Conservation (phyloP, 2,329 filamentous ascomycete species). For the Ophiostoma ips region DNA sequence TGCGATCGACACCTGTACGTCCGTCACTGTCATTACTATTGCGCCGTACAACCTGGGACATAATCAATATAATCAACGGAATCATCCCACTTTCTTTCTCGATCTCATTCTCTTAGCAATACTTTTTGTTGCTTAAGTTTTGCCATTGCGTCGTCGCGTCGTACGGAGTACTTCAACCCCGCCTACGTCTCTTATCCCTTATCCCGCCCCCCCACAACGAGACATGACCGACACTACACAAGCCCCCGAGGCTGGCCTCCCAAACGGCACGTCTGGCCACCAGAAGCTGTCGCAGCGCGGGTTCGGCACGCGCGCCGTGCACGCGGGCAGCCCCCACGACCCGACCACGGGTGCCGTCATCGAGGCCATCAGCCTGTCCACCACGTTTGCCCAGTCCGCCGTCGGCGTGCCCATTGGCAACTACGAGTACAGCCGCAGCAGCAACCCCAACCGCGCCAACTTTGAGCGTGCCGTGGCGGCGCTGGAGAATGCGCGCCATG, state of each 20-base stretch:
- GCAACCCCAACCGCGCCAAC: slow-evolving; percentile 90
- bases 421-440: slow-evolving; percentile 87
- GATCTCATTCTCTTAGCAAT: too few relatives aligned
- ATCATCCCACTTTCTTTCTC: too few relatives aligned
- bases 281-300: slow-evolving; percentile 30
- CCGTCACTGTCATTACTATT: background rate
- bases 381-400: slow-evolving; percentile 83
- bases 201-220: too few relatives aligned
- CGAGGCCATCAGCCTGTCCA: slow-evolving; percentile 87
- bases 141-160: too few relatives aligned
- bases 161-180: too few relatives aligned
- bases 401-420: slow-evolving; percentile 77
- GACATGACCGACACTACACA: background rate
- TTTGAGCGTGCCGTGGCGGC: slow-evolving; percentile 87
- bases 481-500: slow-evolving; percentile 83
- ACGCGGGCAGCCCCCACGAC: slow-evolving; percentile 85
- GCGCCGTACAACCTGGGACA: too few relatives aligned
- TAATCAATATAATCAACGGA: too few relatives aligned
- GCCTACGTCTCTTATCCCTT: too few relatives aligned
- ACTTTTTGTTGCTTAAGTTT: too few relatives aligned
- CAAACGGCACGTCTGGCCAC: slow-evolving; percentile 20
- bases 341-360: slow-evolving; percentile 90
- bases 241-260: slow-evolving; percentile 34
- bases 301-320: slow-evolving; percentile 90
- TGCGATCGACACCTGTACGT: background rate